Base-by-base conservation (phyloP, 2,329 filamentous ascomycete species). In the Clarireedia monteithiana region DNA sequence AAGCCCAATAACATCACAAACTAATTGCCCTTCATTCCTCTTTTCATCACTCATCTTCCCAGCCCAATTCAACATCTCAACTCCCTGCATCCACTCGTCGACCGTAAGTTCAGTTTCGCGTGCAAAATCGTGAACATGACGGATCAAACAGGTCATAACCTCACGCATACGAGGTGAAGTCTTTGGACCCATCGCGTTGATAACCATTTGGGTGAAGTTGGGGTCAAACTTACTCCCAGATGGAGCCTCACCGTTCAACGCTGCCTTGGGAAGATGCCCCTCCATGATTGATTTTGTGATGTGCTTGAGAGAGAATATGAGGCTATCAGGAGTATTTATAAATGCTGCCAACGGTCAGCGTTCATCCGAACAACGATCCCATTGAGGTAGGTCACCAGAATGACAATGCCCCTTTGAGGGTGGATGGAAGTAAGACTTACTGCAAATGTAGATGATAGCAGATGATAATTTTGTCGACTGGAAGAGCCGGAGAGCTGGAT, bases 11-110 rank as follows among this genome's bases (percentile, higher is more conserved):
- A 85, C 76, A 66, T 85, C 83, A 59, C 76, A 84, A 53, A 85
- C 73, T 57, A 81, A 75, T 69, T 85, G 82, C 23, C 80, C 80
- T 71, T 86, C 83, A 56, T 86, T 85, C 54, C 83, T 76, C 66
- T 77, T 78, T 46, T 80, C 74, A 61, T 80, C 74, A 59, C 79
- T 83, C 81, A 85, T 85, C 63, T 78, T 75, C 20, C 83, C 83
- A 0, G 80, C 79, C 73, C 77, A 78, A 64, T 85, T 85, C 65
- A 85, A 72, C 64, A 82, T 63, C 36, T 81, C 36, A 17, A 83
- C 76, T 30, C 74, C 80, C 1, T 72, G 71, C 74, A 80, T 78
- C 77, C 78, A 83, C 63, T 83, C 80, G 45, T 81, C 80, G 4
- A 81, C 72, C 0, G 80, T 83, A 42, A 83, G 68, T 59, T 82